A percentile compares a stretch with the other conserved stretches of the same genome.
phyloP scores from a whole-genome alignment of 2,329 filamentous ascomycete genomes.

The Thelonectria olida region DNA sequence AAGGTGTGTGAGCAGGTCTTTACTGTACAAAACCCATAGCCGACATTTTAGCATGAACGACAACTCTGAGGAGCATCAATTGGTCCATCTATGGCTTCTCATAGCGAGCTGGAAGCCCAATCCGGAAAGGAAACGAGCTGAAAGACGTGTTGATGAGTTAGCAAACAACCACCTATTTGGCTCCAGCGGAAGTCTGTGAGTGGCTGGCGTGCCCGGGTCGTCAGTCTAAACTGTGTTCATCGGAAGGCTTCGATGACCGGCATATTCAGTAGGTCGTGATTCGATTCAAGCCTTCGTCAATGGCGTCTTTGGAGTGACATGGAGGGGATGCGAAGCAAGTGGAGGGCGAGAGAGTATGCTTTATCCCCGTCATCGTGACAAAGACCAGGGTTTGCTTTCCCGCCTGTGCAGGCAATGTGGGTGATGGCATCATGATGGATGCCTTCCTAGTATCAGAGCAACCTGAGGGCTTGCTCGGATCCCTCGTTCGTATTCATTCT shows the following conservation, averaged over 20 bases:
- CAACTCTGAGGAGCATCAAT: slow-evolving; percentile 13
- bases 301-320: slow-evolving; percentile 23
- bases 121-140: not conserved
- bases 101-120: slow-evolving; percentile 2
- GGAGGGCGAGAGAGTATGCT: slow-evolving; percentile 13
- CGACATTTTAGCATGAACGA: slow-evolving; percentile 3
- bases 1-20: slow-evolving; percentile 20
- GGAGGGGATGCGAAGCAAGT: slow-evolving; percentile 26
- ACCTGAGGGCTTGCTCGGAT: slow-evolving; percentile 18
- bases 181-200: slow-evolving; percentile 2
- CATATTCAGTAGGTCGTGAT: slow-evolving; percentile 29
- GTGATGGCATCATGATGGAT: slow-evolving; percentile 20
- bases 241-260: slow-evolving; percentile 19
- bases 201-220: slow-evolving; percentile 10
- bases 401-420: slow-evolving; percentile 17
- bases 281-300: slow-evolving; percentile 31
- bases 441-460: slow-evolving; percentile 8
- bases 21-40: not conserved
- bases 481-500: slow-evolving; percentile 31
- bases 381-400: slow-evolving; percentile 15
- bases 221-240: not conserved
- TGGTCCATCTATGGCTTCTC: slow-evolving; percentile 1
- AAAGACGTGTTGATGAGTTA: not conserved
- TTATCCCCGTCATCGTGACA: slow-evolving; percentile 23
- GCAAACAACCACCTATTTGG: not conserved